Evolutionary conservation across 257 asterid genomes (phyloP), one percentile per base, ranked within the genome.

Genomic region (Penstemon barbatus): DNA sequence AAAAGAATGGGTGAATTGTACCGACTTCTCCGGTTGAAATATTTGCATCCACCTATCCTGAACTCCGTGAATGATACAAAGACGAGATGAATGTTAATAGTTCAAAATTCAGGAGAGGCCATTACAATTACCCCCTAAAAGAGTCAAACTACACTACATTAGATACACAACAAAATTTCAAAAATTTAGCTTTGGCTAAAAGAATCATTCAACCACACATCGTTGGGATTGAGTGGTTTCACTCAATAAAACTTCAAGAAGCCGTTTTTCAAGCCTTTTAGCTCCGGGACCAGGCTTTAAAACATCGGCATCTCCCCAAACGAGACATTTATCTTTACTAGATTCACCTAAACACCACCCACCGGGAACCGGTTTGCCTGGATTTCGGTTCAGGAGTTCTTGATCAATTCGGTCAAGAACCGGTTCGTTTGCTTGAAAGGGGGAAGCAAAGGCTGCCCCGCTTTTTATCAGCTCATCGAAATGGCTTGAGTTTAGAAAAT

Each of bases 261-360:
- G 69, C 6, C 65, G 69, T 66, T 64, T 79, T 71, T 92, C 96
- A 1, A 92, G 89, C 80, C 92, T 81, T 53, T 57, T 83, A 19
- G 91, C 81, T 39, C 96, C 92, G 4, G 62, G 70, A 5, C 97
- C 90, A 43, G 98, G 98, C 72, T 75, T 81, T 82, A 92, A 75
- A 57, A 89, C 86, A 45, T 85, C 85, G 6, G 95, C 87, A 58
- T 92, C 98, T 49, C 97, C 99, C 97, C 96, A 94, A 37, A 79
- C 64, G 38, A 70, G 18, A 77, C 97, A 94, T 13, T 41, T 57
- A 53, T 81, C 83, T 13, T 69, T 70, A 15, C 39, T 66, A 54
- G 80, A 33, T 4, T 84, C 85, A 7, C 92, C 99, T 57, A 93
- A 77, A 77, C 99, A 93, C 99, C 99, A 93, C 11, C 99, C 99